Base-by-base conservation (phyloP, 345 rosid genomes). In the Stellera chamaejasme region DNA sequence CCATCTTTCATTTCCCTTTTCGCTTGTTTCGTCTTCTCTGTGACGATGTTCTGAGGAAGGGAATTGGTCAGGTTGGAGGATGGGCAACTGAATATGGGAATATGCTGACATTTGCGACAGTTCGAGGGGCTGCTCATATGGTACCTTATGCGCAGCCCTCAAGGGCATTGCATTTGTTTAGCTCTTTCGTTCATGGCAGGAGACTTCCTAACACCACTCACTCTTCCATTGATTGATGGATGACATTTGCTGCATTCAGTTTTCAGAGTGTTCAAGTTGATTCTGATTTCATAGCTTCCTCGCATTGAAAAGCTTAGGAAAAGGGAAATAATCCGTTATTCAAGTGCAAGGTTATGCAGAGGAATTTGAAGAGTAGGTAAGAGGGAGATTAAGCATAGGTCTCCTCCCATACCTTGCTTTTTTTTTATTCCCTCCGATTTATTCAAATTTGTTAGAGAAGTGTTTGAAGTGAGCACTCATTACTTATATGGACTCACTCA, bases 61-160 rank as follows among this genome's bases (percentile, higher is more conserved):
- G 16, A 45, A 47, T 23, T 45, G 43, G 3, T 10, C 53, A 92
- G 96, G 93, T 92, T 2, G 96, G 88, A 0, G 98, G 96, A 3
- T 88, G 95, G 96, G 84, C 63, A 0, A 85, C 74, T 15, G 95
- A 92, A 58, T 92, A 92, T 48, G 95, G 95, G 15, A 78, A 83
- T 10, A 27, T 85, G 25, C 52, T 91, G 56, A 91, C 87, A 10
- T 92, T 92, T 59, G 87, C 81, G 45, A 91, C 93, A 0, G 95
- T 88, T 10, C 72, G 98, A 52, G 95, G 93, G 16, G 90, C 98
- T 11, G 80, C 95, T 39, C 98, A 92, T 78, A 92, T 92, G 98
- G 98, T 92, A 48, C 98, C 98, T 0, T 85, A 79, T 42, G 77
- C 96, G 8, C 95, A 92, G 57, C 95, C 96, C 46, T 83, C 94